Evolutionary conservation across 306 rosid genomes (phyloP).

Genomic region (Alnus glutinosa): DNA sequence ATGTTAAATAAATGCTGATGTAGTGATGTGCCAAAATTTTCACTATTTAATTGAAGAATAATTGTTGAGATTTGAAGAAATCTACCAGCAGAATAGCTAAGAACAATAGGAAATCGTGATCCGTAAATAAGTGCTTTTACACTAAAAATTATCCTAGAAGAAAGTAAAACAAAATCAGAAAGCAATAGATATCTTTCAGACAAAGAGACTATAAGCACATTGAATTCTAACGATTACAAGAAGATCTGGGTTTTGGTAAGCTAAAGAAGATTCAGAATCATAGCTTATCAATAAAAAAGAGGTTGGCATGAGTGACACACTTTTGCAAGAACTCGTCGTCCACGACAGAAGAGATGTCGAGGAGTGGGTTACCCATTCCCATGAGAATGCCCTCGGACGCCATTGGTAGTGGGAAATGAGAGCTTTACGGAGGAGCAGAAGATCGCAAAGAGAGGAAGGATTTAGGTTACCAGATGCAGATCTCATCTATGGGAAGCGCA

Average conservation of each 20-base stretch:
- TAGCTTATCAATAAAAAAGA: background rate
- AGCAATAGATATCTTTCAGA: background rate
- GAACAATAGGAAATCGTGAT: no score
- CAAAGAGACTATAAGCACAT: background rate
- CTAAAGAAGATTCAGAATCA: background rate
- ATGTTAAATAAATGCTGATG: no score
- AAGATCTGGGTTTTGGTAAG: background rate
- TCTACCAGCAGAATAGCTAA: no score
- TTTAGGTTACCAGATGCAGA: background rate
- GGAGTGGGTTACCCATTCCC: slow-evolving; percentile 96
- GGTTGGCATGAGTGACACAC: slow-evolving; percentile 30
- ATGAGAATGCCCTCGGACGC: slow-evolving; percentile 64
- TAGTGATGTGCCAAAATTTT: no score
- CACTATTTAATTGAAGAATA: no score
- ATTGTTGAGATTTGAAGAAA: no score
- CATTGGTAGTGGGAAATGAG: slow-evolving; percentile 37
- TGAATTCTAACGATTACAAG: background rate
- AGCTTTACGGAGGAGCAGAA: slow-evolving; percentile 10
- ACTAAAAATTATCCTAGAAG: background rate
- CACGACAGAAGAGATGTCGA: slow-evolving; percentile 80
- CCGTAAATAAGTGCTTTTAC: background rate
- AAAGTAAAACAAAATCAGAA: background rate
- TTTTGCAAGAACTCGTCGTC: slow-evolving; percentile 61
- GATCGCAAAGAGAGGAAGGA: background rate
- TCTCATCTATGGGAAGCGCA: background rate